Evolutionary conservation across 164 flowering plant species (phyloP).

Genomic region (Nelumbo lutea): DNA sequence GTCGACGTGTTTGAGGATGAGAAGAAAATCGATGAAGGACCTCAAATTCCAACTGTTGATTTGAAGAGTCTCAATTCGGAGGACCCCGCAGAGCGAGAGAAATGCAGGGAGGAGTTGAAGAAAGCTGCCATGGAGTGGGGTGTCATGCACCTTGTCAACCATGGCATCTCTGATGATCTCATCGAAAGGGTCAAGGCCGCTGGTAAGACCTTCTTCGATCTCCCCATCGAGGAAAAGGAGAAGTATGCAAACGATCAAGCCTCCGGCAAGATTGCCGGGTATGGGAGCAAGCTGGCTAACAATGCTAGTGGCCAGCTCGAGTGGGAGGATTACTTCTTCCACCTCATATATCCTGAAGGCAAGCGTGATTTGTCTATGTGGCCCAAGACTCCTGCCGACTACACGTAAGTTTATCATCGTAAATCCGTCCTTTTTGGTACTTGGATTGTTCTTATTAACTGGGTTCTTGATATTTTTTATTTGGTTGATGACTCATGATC

Average conservation of each 20-base stretch:
- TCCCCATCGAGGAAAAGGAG: conserved; percentile 81
- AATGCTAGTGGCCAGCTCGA: conserved; percentile 78
- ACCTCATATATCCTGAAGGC: conserved; percentile 63
- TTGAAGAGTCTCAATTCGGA: conserved; percentile 41
- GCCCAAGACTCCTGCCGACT: conserved; percentile 72
- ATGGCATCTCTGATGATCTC: conserved; percentile 63
- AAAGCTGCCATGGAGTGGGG: conserved; percentile 77
- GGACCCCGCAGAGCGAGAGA: conserved; percentile 34
- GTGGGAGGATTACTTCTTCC: conserved; percentile 97
- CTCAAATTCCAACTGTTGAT: conserved; percentile 73
- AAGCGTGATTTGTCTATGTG: conserved; percentile 72
- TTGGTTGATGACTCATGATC: neutral
- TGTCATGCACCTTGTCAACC: conserved; percentile 70
- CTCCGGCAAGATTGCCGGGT: conserved; percentile 74
- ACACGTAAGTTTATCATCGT: conserved; percentile 43
- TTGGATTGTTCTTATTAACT: neutral
- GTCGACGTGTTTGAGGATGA: conserved; percentile 64
- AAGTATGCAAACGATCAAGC: conserved; percentile 74
- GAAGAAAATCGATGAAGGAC: conserved; percentile 49
- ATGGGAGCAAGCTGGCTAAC: conserved; percentile 91
- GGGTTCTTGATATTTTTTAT: neutral
- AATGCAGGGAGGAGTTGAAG: conserved; percentile 46
- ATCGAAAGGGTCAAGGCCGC: conserved; percentile 51
- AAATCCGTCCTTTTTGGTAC: too few species aligned
- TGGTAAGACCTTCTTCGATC: conserved; percentile 64